These are phyloP conservation scores for Saposhnikovia divaricata DNA, from an alignment of 129 eudicot genomes.

Conservation along the genomic window DNA sequence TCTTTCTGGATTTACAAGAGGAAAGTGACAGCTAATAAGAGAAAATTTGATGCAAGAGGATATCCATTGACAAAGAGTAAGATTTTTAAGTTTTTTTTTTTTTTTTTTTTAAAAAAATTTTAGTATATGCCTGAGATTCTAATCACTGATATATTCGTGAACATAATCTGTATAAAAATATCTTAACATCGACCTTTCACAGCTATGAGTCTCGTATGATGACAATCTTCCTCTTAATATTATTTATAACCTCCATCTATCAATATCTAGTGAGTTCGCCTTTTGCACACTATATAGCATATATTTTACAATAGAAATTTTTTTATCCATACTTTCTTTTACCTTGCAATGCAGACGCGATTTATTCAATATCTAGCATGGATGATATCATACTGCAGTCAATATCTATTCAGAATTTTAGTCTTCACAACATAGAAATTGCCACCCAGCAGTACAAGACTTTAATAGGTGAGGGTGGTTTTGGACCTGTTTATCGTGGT, in stretches of 20 bases:
- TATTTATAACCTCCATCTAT: neutral
- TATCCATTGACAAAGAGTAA: slow-evolving; percentile 58
- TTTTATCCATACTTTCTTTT: neutral
- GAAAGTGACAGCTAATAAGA: slow-evolving; percentile 18
- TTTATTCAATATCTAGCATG: slow-evolving; percentile 60
- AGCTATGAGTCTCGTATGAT: neutral
- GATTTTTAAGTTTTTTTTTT: slow-evolving; percentile 1
- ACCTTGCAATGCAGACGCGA: slow-evolving; percentile 47
- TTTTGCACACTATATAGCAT: neutral
- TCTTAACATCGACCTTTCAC: neutral
- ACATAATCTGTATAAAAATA: neutral
- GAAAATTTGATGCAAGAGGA: slow-evolving; percentile 28
- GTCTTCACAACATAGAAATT: slow-evolving; percentile 51
- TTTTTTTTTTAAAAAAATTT: neutral
- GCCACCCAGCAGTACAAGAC: slow-evolving; percentile 70
- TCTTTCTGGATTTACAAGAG: slow-evolving; percentile 42
- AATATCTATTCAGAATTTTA: slow-evolving; percentile 52
- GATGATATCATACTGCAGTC: slow-evolving; percentile 42
- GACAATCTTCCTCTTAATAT: neutral
- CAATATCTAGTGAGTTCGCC: neutral
- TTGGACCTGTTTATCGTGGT: slow-evolving; percentile 81
- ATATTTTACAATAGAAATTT: neutral
- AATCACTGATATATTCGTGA: neutral
- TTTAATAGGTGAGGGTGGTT: slow-evolving; percentile 86
- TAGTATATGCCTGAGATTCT: neutral